Base-by-base conservation (phyloP, 1,139 yeast genomes). In the Diutina siamensis region DNA sequence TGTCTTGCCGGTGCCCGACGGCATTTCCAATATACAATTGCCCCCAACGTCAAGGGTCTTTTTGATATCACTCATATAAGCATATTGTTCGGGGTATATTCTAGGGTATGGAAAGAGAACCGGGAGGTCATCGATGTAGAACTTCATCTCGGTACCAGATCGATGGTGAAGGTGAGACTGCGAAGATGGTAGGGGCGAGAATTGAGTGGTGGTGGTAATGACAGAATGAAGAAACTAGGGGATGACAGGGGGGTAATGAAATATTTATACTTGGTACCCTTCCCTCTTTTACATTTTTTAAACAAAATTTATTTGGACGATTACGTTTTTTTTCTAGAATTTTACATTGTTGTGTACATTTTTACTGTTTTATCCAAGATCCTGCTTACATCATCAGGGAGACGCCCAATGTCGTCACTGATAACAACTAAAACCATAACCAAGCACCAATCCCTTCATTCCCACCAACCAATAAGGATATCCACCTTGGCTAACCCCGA, bases 1-100 rank as follows among this genome's bases (percentile, higher is more conserved):
- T 36, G 99, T 92, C 61, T 92, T 92, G 40, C 99, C 99, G 3
- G 99, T 92, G 2, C 99, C 99, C n/a, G 99, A 92, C 56, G 99
- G 99, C 99, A 92, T 92, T 67, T 92, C 99, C 58, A 92, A 64
- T 47, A 92, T 89, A 65, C 97, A 85, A 61, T 89, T 88, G n/a
- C 97, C 98, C 1, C 97, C 97, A 1, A 83, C 95, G 68, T 92
- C 99, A 45, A 92, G 67, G 1, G 97, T 85, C 60, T 82, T 80
- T 66, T 92, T 92, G 55, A 92, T 83, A 62, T 92, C 97, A 55
- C 94, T 78, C 97, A 92, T 92, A 64, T 92, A 92, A 40, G 92
- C 92, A 71, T 89, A 92, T 61, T 92, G 99, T 63, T 92, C 99
- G 1, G 99, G 99, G 60, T 92, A 92, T 49, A 92, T 92, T 59